Percentiles rank a stretch among this genome's conserved stretches.
These are phyloP conservation scores for Scleromitrula shiraiana DNA, from an alignment of 2,329 filamentous ascomycete genomes.

Conservation along the genomic window DNA sequence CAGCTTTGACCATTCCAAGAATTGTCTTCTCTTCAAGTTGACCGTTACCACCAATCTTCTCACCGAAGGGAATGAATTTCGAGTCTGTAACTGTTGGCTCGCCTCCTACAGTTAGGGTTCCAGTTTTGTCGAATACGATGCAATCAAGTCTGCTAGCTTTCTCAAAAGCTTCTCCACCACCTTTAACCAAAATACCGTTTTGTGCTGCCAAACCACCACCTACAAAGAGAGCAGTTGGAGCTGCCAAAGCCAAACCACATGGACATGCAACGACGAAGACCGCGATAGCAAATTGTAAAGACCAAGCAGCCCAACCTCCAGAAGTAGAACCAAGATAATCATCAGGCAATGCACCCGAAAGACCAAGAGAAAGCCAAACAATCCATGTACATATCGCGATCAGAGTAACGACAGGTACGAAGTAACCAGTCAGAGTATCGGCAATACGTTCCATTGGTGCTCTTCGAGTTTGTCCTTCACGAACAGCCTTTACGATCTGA, in stretches of 20 bases:
- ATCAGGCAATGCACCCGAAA: slow-evolving; percentile 46
- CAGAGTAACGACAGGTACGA: slow-evolving; percentile 64
- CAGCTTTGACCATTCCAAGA: slow-evolving; percentile 46
- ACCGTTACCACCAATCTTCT: not conserved
- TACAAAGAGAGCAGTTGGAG: slow-evolving; percentile 51
- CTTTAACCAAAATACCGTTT: slow-evolving; percentile 49
- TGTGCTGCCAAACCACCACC: slow-evolving; percentile 49
- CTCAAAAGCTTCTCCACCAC: slow-evolving; percentile 52
- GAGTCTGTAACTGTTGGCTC: slow-evolving; percentile 54
- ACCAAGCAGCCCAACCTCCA: slow-evolving; percentile 65
- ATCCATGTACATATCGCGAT: slow-evolving; percentile 65
- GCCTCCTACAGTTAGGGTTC: slow-evolving; percentile 51
- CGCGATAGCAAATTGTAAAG: slow-evolving; percentile 65
- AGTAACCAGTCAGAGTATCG: slow-evolving; percentile 65
- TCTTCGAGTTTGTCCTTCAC: slow-evolving; percentile 67
- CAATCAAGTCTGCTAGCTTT: slow-evolving; percentile 47
- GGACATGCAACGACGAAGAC: slow-evolving; percentile 54
- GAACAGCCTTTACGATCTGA: slow-evolving; percentile 67
- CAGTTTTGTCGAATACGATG: slow-evolving; percentile 54
- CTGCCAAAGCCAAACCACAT: slow-evolving; percentile 52
- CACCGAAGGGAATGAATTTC: slow-evolving; percentile 19
- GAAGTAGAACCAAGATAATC: slow-evolving; percentile 45
- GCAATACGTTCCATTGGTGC: slow-evolving; percentile 71
- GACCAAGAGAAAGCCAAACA: slow-evolving; percentile 60
- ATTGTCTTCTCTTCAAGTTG: slow-evolving; percentile 28